Evolutionary conservation across 176 grass and related monocot genomes (phyloP).

Genomic region (Saccharum officinarum): DNA sequence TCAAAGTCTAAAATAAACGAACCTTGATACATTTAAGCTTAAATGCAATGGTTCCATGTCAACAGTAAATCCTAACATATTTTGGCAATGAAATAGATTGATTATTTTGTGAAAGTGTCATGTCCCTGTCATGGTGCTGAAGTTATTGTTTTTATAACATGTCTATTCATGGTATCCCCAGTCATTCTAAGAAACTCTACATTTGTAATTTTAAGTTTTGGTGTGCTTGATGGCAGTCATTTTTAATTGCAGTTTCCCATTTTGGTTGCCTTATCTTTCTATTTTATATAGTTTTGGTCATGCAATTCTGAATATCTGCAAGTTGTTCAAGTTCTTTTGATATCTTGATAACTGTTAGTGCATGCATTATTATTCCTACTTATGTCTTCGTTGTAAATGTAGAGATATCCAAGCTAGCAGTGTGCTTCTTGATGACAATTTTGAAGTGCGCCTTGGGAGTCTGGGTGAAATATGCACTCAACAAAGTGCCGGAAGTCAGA

Average conservation of each 20-base stretch:
- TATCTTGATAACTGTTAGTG: background rate
- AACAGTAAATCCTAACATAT: constrained; percentile 13
- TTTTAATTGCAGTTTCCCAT: constrained; percentile 5
- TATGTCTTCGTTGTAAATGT: constrained; percentile 34
- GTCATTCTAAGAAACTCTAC: background rate
- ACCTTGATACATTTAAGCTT: constrained; percentile 7
- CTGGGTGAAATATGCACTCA: constrained; percentile 76
- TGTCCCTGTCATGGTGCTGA: background rate
- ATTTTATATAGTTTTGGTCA: constrained; percentile 5
- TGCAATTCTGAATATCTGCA: constrained; percentile 16
- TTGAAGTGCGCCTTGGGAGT: constrained; percentile 88
- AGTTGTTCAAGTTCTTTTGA: constrained; percentile 22
- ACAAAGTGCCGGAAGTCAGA: constrained; percentile 65
- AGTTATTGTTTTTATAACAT: background rate
- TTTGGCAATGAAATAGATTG: background rate
- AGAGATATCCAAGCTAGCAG: constrained; percentile 99
- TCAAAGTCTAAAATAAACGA: background rate
- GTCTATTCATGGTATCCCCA: background rate
- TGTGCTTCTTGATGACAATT: constrained; percentile 92
- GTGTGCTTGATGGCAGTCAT: background rate
- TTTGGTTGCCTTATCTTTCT: background rate
- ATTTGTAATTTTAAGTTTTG: background rate
- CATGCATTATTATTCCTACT: background rate
- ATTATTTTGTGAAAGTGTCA: constrained; percentile 18
- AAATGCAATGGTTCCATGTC: background rate